Evolutionary conservation across 768 basidiomycete genomes (phyloP), one percentile per base, ranked within the genome.

Genomic region (Kwoniella bestiolae): DNA sequence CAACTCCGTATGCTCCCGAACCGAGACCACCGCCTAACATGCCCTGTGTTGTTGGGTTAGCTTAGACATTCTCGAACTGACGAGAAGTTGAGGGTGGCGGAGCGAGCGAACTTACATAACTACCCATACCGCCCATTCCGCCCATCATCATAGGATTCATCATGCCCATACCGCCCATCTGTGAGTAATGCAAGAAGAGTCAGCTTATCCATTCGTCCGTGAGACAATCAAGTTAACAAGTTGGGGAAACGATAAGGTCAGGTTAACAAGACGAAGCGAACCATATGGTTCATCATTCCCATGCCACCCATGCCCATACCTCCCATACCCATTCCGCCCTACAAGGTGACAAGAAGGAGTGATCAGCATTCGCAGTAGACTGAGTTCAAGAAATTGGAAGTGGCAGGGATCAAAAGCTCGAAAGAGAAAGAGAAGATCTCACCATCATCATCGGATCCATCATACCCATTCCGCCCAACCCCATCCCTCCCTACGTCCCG

Each of bases 251-350:
- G 23, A 25, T 25, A 6, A 38, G 61, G 34, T 41, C 18, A 34
- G 31, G 52, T 49, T 31, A 60, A 32, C 26, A 38, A 41, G 35
- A 52, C 21, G 25, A 63, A 28, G 58, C 67, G 55, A 63, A 71
- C 61, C 70, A 71, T 72, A 16, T 67, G 70, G 51, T 68, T 68
- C 66, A 61, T 60, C 62, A 68, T 68, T 31, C 56, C 66, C 68
- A 69, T 70, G 12, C 63, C 68, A 32, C 67, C 68, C 67, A 71
- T 63, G 6, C 75, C 66, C 73, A 66, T 60, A n/a, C 56, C 65
- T 3, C 83, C 84, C 85, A 87, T 86, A 2, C 67, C 67, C 73
- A 65, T 49, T 47, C 66, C 62, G n/a, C 61, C 57, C 55, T 47
- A 16, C 31, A 23, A 26, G 1, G 18, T 12, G 45, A 63, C 3